Percentiles rank a stretch among this genome's conserved stretches.
Evolutionary conservation across 257 asterid species (phyloP).

Genomic region (Cordia subcordata): DNA sequence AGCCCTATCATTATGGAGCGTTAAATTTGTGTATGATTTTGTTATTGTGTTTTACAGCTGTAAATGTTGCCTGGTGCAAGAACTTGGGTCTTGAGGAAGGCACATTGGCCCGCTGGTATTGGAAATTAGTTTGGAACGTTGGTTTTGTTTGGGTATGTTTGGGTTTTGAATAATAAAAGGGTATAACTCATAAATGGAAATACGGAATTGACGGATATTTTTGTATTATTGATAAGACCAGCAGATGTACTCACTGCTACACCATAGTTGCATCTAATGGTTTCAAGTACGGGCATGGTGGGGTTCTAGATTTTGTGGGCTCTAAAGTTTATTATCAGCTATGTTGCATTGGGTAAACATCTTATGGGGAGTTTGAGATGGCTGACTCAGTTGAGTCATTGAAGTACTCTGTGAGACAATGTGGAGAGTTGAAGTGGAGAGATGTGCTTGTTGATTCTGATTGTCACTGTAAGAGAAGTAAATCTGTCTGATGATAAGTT

Average conservation of each 20-base stretch:
- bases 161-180: slow-evolving; percentile 32
- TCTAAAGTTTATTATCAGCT: slow-evolving; percentile 12
- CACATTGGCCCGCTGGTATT: slow-evolving; percentile 34
- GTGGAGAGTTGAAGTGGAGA: slow-evolving; percentile 16
- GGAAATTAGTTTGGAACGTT: slow-evolving; percentile 38
- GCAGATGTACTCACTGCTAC: slow-evolving; percentile 1
- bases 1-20: slow-evolving; percentile 11
- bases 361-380: too few species aligned
- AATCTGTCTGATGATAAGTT: too few species aligned
- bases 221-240: slow-evolving; percentile 8
- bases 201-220: slow-evolving; percentile 14
- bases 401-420: neutral
- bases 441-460: slow-evolving; percentile 13
- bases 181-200: slow-evolving; percentile 19
- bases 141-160: slow-evolving; percentile 19
- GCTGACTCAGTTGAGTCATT: too few species aligned
- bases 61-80: slow-evolving; percentile 75
- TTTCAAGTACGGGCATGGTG: slow-evolving; percentile 22
- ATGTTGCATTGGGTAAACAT: neutral
- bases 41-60: slow-evolving; percentile 85
- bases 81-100: slow-evolving; percentile 69
- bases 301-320: slow-evolving; percentile 17
- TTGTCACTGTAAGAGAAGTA: slow-evolving; percentile 1
- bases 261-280: slow-evolving; percentile 23
- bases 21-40: slow-evolving; percentile 49